Evolutionary conservation across 768 basidiomycete species (phyloP), one percentile per base, ranked within the genome.

Genomic region (Hebeloma cylindrosporum): DNA sequence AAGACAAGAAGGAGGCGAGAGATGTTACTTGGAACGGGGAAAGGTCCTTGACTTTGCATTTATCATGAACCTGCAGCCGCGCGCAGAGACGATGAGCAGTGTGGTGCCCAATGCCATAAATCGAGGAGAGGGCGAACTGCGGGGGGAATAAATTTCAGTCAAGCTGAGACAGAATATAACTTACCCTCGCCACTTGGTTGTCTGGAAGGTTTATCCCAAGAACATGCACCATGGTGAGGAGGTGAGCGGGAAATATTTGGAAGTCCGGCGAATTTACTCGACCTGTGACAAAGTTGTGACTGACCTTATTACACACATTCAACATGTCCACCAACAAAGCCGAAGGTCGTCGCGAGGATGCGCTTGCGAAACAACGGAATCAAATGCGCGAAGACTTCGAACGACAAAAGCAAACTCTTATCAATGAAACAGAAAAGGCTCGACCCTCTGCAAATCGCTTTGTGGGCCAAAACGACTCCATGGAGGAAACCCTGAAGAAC

Each of bases 1-100:
- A 89, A 4, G 94, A 93, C 7, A 99, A 83, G 67, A 92, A 95
- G 5, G 95, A 89, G 9, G 93, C 86, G n/a, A 99, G 78, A 11
- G 86, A 78, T 10, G 93, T 96, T 38, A 94, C 72, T 76, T 99
- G 96, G 26, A 79, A 73, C 22, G 93, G 84, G 20, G 90, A 83
- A 23, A 99, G 75, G 62, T 91, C 79, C 37, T 78, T 79, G 53
- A 99, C 82, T 64, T 79, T 82, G 68, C 85, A 82, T 51, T 75
- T 75, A 72, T 91, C 83, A 66, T 97, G 93, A 40, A 99, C 90
- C 60, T 89, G 88, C 33, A 96, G 80, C 48, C 96, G 85, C 7
- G 94, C 91, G 60, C 95, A 93, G 23, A 99, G 75, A 21, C 86
- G 83, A 45, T 79, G 76, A 7, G 94, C 81, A 11, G 81, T 88